These are phyloP conservation scores for Musa beccarii DNA, from an alignment of 176 grass and related monocot genomes.

Conservation along the genomic window DNA sequence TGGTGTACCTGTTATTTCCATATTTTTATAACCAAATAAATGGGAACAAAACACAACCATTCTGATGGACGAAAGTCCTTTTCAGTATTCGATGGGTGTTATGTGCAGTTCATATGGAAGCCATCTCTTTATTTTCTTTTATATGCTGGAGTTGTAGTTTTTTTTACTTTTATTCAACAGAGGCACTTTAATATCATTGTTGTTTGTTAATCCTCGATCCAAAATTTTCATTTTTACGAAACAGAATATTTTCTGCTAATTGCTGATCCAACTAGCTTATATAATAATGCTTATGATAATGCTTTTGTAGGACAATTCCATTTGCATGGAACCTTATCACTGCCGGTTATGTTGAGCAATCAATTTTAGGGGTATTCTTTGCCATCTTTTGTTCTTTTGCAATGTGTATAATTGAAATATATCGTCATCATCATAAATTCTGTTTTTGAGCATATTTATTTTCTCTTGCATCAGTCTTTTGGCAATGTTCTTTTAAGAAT, in stretches of 20 bases:
- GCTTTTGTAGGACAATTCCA: constrained; percentile 65
- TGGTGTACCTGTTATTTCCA: background rate
- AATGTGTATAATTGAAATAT: no score
- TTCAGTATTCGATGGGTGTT: background rate
- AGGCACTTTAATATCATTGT: background rate
- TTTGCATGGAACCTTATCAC: constrained; percentile 96
- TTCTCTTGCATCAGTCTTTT: background rate
- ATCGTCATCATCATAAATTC: background rate
- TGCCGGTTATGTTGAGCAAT: constrained; percentile 88
- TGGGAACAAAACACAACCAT: background rate
- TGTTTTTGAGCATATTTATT: constrained; percentile 1
- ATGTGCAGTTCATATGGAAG: background rate
- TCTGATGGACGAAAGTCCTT: background rate
- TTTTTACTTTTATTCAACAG: background rate
- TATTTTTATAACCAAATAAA: background rate
- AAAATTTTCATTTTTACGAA: no score
- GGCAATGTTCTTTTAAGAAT: background rate
- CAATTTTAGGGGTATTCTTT: constrained; percentile 70
- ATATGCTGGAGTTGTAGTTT: background rate
- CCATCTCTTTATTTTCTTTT: background rate
- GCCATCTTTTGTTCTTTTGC: background rate
- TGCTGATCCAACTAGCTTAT: no score
- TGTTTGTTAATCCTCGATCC: background rate
- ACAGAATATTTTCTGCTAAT: no score
- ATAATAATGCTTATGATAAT: constrained; percentile 7